Evolutionary conservation across 75 land plant species (phyloP), one percentile per base, ranked within the genome.

Genomic region (Selaginella tamariscina): DNA sequence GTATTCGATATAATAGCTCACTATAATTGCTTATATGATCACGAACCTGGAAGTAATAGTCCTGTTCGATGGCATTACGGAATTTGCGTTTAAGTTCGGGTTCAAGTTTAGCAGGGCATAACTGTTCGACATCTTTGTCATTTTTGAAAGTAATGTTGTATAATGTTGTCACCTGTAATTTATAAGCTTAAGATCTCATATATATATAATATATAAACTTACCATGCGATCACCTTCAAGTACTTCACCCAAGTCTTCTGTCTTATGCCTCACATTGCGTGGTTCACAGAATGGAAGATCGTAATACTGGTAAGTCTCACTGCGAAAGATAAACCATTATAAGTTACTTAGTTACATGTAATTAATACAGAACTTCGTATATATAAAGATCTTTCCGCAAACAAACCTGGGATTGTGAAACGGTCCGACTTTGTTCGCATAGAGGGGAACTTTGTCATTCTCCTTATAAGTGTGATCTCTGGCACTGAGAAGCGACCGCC

Each of bases 281-380:
- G 97, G 93, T n/a, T 71, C 55, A 56, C 97, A 91, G 74, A 88
- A 91, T 11, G 97, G 94, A 64, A 91, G 71, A 59, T 91, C 97
- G 77, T 78, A 91, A 72, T 88, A 88, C 28, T 81, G 83, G 63
- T 91, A 91, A 0, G 97, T 91, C 76, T 91, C 97, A 71, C 97
- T 91, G 97, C 77, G 75, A 84, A 30, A 31, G 8, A 54, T 1
- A 74, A 18, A 65, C 27, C 67, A 65, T 11, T 60, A n/a, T n/a
- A n/a, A n/a, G n/a, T n/a, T n/a, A n/a, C n/a, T n/a, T n/a, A n/a
- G n/a, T n/a, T n/a, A n/a, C n/a, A n/a, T n/a, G n/a, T n/a, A n/a
- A n/a, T n/a, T n/a, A n/a, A n/a, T n/a, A n/a, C n/a, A 39, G 15
- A 39, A 39, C 5, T 5, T 39, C 49, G 11, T 39, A 5, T 5